phyloP scores from a whole-genome alignment of 345 rosid genomes.

The Microthlaspi erraticum region DNA sequence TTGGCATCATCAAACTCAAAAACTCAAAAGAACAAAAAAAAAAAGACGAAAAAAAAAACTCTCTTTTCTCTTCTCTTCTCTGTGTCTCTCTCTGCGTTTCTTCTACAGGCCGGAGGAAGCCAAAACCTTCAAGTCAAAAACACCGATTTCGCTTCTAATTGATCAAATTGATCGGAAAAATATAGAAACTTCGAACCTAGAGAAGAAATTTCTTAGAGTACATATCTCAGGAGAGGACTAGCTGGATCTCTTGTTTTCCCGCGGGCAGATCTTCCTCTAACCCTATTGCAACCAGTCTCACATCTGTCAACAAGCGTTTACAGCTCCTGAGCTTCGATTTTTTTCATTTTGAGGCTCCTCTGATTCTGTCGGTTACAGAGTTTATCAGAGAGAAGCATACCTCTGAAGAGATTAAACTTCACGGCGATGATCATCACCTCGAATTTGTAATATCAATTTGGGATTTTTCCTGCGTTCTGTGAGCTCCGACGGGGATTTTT shows the following conservation, averaged over 20 bases:
- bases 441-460: conserved; percentile 25
- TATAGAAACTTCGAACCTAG: neutral
- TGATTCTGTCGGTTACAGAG: conserved; percentile 28
- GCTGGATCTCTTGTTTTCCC: conserved; percentile 32
- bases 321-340: conserved; percentile 20
- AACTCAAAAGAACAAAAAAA: neutral
- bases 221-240: conserved; percentile 1
- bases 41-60: too few relatives aligned
- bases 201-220: conserved; percentile 13
- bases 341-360: conserved; percentile 38
- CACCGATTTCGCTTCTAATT: conserved; percentile 20
- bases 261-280: conserved; percentile 10
- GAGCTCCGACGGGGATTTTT: conserved; percentile 34
- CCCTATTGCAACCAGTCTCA: conserved; percentile 17
- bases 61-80: neutral
- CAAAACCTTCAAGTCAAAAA: conserved; percentile 21
- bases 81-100: conserved; percentile 11
- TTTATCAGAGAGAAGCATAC: conserved; percentile 37
- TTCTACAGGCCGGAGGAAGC: conserved; percentile 17
- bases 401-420: conserved; percentile 36
- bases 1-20: conserved; percentile 1
- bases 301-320: neutral
- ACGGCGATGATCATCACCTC: conserved; percentile 1
- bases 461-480: conserved; percentile 19
- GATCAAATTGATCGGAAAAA: neutral